Evolutionary conservation across 371 early-diverging fungal species (phyloP).

Genomic region (Mucor circinelloides): DNA sequence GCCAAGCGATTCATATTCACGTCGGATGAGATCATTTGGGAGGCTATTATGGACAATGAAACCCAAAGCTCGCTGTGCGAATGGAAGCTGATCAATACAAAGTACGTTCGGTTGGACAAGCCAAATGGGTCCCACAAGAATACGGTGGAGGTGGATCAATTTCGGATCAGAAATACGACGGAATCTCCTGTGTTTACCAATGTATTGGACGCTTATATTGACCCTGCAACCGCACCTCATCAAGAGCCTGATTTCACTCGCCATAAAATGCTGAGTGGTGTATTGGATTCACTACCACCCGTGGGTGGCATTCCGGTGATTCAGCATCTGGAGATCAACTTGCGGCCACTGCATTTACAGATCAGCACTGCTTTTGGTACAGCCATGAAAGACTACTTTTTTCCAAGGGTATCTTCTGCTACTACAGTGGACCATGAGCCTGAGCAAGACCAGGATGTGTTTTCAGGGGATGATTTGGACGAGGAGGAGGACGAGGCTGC

Average conservation of each 20-base stretch:
- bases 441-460: not conserved
- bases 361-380: constrained; percentile 81
- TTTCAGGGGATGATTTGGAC: not conserved
- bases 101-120: constrained; percentile 54
- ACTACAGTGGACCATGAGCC: not conserved
- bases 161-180: constrained; percentile 69
- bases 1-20: constrained; percentile 30
- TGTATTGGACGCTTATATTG: constrained; percentile 10
- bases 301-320: constrained; percentile 88
- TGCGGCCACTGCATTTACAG: constrained; percentile 79
- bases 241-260: constrained; percentile 60
- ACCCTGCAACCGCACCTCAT: not conserved
- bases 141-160: constrained; percentile 74
- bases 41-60: constrained; percentile 51
- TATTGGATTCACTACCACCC: constrained; percentile 75
- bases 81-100: constrained; percentile 54
- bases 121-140: constrained; percentile 67
- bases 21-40: constrained; percentile 58
- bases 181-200: constrained; percentile 53
- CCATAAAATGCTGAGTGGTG: constrained; percentile 80
- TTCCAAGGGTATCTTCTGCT: constrained; percentile 43
- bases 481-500: not conserved
- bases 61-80: constrained; percentile 52
- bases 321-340: constrained; percentile 83
- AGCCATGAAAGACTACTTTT: constrained; percentile 74